Evolutionary conservation across 495 filamentous ascomycete species (phyloP).

Genomic region (Aspergillus avenaceus): DNA sequence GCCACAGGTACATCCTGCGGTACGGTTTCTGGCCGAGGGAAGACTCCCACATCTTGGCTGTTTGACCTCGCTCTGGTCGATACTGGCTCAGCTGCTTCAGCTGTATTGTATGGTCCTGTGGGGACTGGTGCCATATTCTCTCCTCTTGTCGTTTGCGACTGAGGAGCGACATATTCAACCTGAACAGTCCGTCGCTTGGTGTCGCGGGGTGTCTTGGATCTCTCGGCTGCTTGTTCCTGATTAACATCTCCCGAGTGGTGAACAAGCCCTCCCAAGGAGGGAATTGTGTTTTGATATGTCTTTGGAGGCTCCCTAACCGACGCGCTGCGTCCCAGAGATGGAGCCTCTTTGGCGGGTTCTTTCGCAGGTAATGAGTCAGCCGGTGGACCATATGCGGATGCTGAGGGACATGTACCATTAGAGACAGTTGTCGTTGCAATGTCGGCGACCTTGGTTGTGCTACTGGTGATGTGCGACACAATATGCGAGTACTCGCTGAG

Average conservation of each 20-base stretch:
- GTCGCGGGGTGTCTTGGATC: constrained; percentile 65
- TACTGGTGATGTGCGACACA: constrained; percentile 94
- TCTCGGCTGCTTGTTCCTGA: constrained; percentile 56
- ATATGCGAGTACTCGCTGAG: constrained; percentile 92
- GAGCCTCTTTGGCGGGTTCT: constrained; percentile 53
- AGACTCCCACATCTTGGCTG: constrained; percentile 7
- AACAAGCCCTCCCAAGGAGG: constrained; percentile 61
- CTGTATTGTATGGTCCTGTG: constrained; percentile 11
- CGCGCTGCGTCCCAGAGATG: constrained; percentile 71
- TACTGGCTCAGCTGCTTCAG: constrained; percentile 11
- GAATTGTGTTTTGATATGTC: constrained; percentile 50
- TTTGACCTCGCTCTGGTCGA: constrained; percentile 16
- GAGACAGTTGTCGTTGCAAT: constrained; percentile 77
- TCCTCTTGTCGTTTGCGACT: constrained; percentile 70
- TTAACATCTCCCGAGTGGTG: constrained; percentile 77
- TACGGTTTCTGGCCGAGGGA: neutral
- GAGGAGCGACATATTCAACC: constrained; percentile 94
- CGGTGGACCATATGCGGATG: neutral
- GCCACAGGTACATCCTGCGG: constrained; percentile 7
- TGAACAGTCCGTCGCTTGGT: constrained; percentile 93
- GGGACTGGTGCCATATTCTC: constrained; percentile 28
- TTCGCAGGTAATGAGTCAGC: constrained; percentile 32
- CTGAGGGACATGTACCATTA: constrained; percentile 47
- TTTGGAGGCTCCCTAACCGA: constrained; percentile 89
- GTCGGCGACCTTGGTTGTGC: constrained; percentile 80